Percentiles rank a stretch among this genome's conserved stretches.
phyloP scores from a whole-genome alignment of 2,329 filamentous ascomycete species.

The Conoideocrella luteorostrata region DNA sequence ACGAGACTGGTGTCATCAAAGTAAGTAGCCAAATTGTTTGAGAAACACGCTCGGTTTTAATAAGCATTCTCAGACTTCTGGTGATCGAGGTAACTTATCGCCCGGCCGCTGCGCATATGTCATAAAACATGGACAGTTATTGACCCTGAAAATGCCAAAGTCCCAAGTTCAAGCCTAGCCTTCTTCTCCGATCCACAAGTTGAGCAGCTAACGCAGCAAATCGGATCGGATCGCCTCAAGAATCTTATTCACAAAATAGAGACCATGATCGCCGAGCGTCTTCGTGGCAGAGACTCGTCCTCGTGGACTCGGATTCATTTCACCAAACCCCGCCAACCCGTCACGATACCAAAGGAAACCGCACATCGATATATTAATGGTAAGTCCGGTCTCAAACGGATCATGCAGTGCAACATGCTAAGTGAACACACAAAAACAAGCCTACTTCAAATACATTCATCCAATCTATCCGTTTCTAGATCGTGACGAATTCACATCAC shows the following conservation, averaged over 20 bases:
- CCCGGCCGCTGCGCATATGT: too few species aligned
- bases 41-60: too few species aligned
- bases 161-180: conserved; percentile 19
- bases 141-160: too few species aligned
- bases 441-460: conserved; percentile 29
- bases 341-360: background rate
- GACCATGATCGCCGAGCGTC: conserved; percentile 6
- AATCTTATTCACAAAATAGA: conserved; percentile 13
- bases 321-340: conserved; percentile 1
- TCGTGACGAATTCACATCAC: conserved; percentile 6
- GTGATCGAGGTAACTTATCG: conserved; percentile 8
- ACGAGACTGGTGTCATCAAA: conserved; percentile 6
- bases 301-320: conserved; percentile 4
- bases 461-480: conserved; percentile 31
- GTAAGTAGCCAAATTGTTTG: too few species aligned
- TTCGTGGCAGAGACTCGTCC: background rate
- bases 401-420: too few species aligned
- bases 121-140: too few species aligned
- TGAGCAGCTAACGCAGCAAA: conserved; percentile 16
- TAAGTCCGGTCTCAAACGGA: too few species aligned
- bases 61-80: conserved; percentile 6
- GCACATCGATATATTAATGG: conserved; percentile 5
- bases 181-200: conserved; percentile 30
- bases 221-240: conserved; percentile 11
- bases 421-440: conserved; percentile 16